Conservation (phyloP, 345 rosid species). For the Aegle marmelos region DNA sequence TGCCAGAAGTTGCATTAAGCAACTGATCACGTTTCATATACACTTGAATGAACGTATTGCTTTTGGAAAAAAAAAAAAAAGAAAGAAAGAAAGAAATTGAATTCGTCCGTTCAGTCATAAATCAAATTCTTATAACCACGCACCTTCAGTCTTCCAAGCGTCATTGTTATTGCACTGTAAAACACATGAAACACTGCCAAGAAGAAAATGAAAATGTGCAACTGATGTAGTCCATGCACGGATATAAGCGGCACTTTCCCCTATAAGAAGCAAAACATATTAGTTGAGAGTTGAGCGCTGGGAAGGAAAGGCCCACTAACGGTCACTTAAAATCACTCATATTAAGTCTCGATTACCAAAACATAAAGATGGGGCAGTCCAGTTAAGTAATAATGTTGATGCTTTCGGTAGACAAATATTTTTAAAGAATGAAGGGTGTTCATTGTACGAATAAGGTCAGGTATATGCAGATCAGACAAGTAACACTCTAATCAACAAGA, state of each 20-base stretch:
- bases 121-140: not conserved
- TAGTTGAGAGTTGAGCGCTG: not conserved
- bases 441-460: not conserved
- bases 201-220: constrained; percentile 92
- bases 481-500: not conserved
- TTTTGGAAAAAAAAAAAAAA: too few relatives aligned
- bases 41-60: not conserved
- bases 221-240: constrained; percentile 72
- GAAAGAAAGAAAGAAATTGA: not conserved
- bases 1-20: not conserved
- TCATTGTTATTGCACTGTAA: constrained; percentile 76
- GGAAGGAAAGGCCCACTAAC: not conserved
- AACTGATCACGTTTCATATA: not conserved
- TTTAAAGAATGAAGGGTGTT: not conserved
- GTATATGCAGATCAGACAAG: not conserved
- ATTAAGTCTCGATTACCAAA: not conserved
- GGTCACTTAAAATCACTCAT: not conserved
- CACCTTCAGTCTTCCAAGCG: constrained; percentile 86
- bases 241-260: constrained; percentile 85
- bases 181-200: constrained; percentile 89
- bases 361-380: not conserved
- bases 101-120: not conserved
- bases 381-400: not conserved
- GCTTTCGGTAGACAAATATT: not conserved
- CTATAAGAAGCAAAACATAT: constrained; percentile 33